phyloP scores from a whole-genome alignment of 441 rosid genomes.

The Populus tomentosa region DNA sequence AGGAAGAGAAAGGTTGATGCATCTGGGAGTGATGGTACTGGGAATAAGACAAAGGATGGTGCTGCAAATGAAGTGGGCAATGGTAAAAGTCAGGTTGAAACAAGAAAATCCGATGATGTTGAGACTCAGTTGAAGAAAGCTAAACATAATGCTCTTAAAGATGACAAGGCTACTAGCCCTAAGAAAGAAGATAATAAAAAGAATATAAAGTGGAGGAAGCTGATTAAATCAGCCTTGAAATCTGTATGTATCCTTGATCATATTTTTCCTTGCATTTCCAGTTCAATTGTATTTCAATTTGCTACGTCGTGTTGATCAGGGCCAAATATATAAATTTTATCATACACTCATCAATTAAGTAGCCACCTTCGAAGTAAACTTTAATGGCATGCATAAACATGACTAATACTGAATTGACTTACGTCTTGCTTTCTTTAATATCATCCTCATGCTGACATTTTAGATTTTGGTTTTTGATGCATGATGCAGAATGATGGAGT shows the following conservation, averaged over 20 bases:
- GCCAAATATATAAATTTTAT: background rate
- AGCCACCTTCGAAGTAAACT: background rate
- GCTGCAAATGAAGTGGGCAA: slow-evolving; percentile 22
- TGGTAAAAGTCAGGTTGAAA: slow-evolving; percentile 39
- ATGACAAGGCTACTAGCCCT: slow-evolving; percentile 15
- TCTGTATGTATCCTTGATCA: slow-evolving; percentile 41
- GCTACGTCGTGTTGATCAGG: background rate
- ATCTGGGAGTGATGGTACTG: slow-evolving; percentile 15
- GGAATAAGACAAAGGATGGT: slow-evolving; percentile 7
- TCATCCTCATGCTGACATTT: background rate
- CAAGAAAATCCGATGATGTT: slow-evolving; percentile 12
- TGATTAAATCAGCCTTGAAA: slow-evolving; percentile 61
- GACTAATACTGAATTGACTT: background rate
- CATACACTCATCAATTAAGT: background rate
- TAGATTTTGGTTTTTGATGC: background rate
- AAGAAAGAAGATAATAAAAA: slow-evolving; percentile 30
- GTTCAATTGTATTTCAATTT: background rate
- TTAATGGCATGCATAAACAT: background rate
- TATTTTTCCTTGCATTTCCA: background rate
- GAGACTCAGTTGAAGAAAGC: slow-evolving; percentile 38
- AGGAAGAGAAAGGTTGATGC: slow-evolving; percentile 62
- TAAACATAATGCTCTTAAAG: slow-evolving; percentile 17
- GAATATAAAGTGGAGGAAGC: slow-evolving; percentile 81
- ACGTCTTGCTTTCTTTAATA: background rate
- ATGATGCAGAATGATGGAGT: slow-evolving; percentile 56